Evolutionary conservation across 2,329 filamentous ascomycete genomes (phyloP), one percentile per base, ranked within the genome.

Genomic region (Calonectria ilicicola): DNA sequence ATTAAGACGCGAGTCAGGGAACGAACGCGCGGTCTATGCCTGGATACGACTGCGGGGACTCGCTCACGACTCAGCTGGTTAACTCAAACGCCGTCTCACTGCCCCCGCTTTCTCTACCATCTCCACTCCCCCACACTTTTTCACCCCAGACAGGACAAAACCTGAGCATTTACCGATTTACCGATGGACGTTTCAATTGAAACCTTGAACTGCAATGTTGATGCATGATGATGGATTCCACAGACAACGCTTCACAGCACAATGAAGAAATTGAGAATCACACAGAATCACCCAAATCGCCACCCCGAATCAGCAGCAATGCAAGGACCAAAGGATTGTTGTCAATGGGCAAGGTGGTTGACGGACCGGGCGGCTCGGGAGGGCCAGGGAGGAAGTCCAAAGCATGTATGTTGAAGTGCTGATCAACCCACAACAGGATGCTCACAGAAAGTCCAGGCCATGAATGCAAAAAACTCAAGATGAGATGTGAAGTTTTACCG

Each of bases 391-490:
- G 73, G 38, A 72, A 72, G 53, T 65, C 73, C n/a, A 74, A 74
- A 35, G 73, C 73, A 2, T 74, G 73, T 74, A 51, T 44, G 73
- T 68, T 49, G 17, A 6, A n/a, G 14, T 10, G 3, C 3, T 6
- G 1, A 32, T 26, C n/a, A 62, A 62, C 3, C 15, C 15, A 21
- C 6, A 27, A 23, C 0, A 27, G 12, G 42, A 51, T 7, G 8
- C 32, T 68, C 23, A 70, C 47, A 7, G 8, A 3, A 27, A 12
- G 21, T 27, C 5, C 15, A 75, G 73, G 73, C 15, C 46, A 69
- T 17, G 71, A 75, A 42, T 75, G 73, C 19, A 68, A 66, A 23
- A 75, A 75, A 23, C 21, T 75, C 10, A 75, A 75, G 64, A 75
- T 75, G 65, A 64, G 64, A 71, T 75, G 73, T 21, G 71, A 75